Base-by-base conservation (phyloP, 2,329 filamentous ascomycete genomes). In the Ceratocystis colombiana region DNA sequence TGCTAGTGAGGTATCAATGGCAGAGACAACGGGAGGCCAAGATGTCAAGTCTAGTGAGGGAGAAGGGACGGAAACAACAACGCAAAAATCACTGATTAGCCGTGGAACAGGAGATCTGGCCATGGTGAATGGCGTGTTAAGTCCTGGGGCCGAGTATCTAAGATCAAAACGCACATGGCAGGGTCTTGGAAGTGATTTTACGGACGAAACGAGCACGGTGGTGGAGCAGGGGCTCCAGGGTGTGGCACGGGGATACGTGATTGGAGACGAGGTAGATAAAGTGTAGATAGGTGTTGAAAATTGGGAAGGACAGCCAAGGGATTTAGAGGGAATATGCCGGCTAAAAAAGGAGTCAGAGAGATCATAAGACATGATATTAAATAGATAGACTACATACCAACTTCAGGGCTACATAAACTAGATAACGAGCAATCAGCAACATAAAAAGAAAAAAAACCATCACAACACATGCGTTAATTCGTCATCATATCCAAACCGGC, bases 171-270 rank as follows among this genome's bases (percentile, higher is more conserved):
- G 94, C 66, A 96, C 90, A 3, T 99, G 94, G 94, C 88, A 88
- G 72, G 94, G 94, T 0, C 76, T 99, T 28, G 94, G 94, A 0
- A 96, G 85, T 69, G 94, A 99, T 73, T 95, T 91, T 71, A 79
- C 81, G 75, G 70, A 76, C n/a, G 77, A 77, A 15, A 77, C 78
- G n/a, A 78, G 88, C 66, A 86, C 88, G 0, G 74, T 83, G 20
- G 82, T 99, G 67, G 90, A 96, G 73, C 86, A 96, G 75, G 94
- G 94, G 1, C 83, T 90, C 70, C 88, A 86, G 70, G 94, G 94
- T 17, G 85, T 97, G 66, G 94, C 94, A 44, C 85, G 89, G 71
- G 94, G 93, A 0, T 99, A 99, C 77, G 84, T 80, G 0, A 88
- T 94, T 64, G 89, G 88, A 6, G 83, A 85, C 15, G 79, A 48